Base-by-base conservation (phyloP, 2,329 filamentous ascomycete genomes). In the Emergomyces pasteurianus region DNA sequence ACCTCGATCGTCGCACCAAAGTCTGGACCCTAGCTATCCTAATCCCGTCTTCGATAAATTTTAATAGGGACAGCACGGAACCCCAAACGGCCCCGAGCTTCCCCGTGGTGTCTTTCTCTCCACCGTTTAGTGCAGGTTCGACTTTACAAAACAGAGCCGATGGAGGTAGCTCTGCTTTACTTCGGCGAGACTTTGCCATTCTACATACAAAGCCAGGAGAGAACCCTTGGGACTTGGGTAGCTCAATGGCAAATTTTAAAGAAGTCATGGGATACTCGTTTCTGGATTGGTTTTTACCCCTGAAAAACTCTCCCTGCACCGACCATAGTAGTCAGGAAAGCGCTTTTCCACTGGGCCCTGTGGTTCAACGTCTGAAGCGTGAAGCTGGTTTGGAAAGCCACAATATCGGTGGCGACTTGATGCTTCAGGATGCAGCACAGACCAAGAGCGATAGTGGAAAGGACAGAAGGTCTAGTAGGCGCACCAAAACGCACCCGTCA, bases 221-320 rank as follows among this genome's bases (percentile, higher is more conserved):
- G 66, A 96, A 96, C 66, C 90, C 90, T 0, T 99, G 90, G 86
- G 84, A 95, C 67, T 77, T 94, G 0, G 89, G 88, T 1, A 77
- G 72, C 36, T 75, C 76, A 9, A 79, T 82, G 63, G 75, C 79
- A 34, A 97, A 97, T 69, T 86, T 91, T 75, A 83, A 84, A 65
- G 82, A 86, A 16, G 83, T 96, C 28, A 90, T 99, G 86, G 92
- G 92, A 0, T 75, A 81, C 54, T 82, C 76, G 23, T 65, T 85
- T 1, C 63, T 86, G 16, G 88, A 96, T 62, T 97, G 92, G 92
- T 69, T 96, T 14, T 74, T 96, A 1, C 92, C 92, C 0, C 72
- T 95, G 40, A 83, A 79, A 61, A 80, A 83, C 62, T 90, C 88
- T 4, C 92, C 92, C 0, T 92, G 88, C 71, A 81, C 81, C 58